Percentiles rank a stretch among this genome's conserved stretches.
Conservation (phyloP, 2,329 filamentous ascomycete genomes). For the Parafenestella ontariensis region DNA sequence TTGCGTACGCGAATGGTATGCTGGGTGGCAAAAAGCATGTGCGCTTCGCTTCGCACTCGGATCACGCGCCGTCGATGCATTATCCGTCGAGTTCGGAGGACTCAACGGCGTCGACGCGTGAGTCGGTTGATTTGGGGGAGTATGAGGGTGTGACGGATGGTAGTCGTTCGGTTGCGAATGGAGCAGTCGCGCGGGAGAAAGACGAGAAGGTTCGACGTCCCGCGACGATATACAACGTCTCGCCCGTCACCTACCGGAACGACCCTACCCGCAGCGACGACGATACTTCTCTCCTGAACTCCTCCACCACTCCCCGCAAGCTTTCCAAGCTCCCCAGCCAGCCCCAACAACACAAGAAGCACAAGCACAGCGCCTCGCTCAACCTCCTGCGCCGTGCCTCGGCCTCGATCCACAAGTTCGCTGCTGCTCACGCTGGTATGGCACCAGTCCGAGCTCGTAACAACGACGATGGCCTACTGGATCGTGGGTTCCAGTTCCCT, state of each 20-base stretch:
- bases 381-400: not conserved
- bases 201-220: too few species aligned
- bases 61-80: not conserved
- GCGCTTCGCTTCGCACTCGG: not conserved
- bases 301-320: too few species aligned
- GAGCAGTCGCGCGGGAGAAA: not conserved
- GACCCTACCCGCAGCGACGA: too few species aligned
- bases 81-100: not conserved
- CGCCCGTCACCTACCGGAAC: too few species aligned
- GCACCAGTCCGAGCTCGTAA: not conserved
- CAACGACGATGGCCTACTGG: not conserved
- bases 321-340: too few species aligned
- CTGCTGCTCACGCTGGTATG: not conserved
- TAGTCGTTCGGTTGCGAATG: not conserved
- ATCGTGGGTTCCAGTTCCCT: not conserved
- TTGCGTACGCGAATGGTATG: not conserved
- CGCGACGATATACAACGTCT: too few species aligned
- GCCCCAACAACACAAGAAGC: not conserved
- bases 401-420: not conserved
- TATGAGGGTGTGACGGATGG: not conserved
- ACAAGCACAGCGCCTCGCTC: not conserved
- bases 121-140: not conserved
- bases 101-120: not conserved
- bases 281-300: too few species aligned
- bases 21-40: not conserved